Percentiles rank a stretch among this genome's conserved stretches.
phyloP scores from a whole-genome alignment of 139 green algal genomes.

The Chlorella sp. region DNA sequence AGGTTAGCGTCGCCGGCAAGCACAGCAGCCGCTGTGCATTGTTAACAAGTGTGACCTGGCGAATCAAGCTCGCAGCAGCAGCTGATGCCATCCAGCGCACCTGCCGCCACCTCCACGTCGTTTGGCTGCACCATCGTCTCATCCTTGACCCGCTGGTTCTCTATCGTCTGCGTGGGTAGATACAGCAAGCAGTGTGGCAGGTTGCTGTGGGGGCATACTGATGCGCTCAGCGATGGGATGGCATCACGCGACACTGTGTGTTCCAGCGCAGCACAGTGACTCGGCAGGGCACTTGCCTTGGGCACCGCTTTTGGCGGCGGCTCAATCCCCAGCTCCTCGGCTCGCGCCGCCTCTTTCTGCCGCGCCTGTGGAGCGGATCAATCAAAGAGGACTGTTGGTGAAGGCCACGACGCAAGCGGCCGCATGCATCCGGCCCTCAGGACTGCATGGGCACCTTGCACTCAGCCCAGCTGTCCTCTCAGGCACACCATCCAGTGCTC shows the following conservation, averaged over 20 bases:
- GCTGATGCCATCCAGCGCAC: neutral
- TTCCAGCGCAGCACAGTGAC: too few species aligned
- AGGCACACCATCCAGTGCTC: too few species aligned
- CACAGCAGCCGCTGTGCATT: neutral
- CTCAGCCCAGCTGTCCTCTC: too few species aligned
- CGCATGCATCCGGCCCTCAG: too few species aligned
- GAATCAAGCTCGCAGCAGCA: neutral
- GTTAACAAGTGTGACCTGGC: neutral
- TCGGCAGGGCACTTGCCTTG: slow-evolving; percentile 71
- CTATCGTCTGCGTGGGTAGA: slow-evolving; percentile 74
- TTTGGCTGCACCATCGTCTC: slow-evolving; percentile 78
- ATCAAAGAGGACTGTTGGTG: too few species aligned
- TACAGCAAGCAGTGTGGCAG: neutral
- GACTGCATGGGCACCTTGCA: too few species aligned
- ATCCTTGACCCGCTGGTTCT: slow-evolving; percentile 91
- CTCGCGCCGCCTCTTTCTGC: slow-evolving; percentile 64
- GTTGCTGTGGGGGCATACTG: too few species aligned
- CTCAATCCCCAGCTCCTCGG: slow-evolving; percentile 73
- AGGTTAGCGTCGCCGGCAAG: neutral
- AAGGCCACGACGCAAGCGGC: too few species aligned
- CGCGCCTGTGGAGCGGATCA: too few species aligned
- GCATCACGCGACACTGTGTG: too few species aligned
- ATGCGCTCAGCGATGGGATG: too few species aligned
- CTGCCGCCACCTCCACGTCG: slow-evolving; percentile 83
- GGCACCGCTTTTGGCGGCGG: slow-evolving; percentile 75